phyloP scores from a whole-genome alignment of 176 grass and related monocot species.

The Oryza officinalis region DNA sequence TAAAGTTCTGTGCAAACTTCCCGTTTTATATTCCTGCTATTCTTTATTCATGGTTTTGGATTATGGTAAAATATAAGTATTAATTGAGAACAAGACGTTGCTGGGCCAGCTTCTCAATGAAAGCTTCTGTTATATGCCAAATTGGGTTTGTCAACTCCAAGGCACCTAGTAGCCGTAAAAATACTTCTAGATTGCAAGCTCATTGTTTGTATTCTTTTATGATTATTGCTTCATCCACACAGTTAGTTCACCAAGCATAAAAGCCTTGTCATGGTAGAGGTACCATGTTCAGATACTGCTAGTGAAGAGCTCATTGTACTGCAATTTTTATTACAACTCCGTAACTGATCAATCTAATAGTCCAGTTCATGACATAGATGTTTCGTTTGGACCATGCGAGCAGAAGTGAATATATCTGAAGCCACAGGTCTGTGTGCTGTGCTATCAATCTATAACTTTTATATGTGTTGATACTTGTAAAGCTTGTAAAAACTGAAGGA shows the following conservation, averaged over 20 bases:
- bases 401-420: slow-evolving; percentile 12
- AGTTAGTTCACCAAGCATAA: slow-evolving; percentile 22
- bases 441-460: slow-evolving; percentile 25
- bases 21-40: slow-evolving; percentile 7
- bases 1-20: background rate
- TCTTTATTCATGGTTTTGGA: slow-evolving; percentile 14
- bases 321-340: background rate
- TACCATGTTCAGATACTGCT: background rate
- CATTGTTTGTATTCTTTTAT: slow-evolving; percentile 35
- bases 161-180: slow-evolving; percentile 26
- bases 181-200: slow-evolving; percentile 35
- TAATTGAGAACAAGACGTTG: slow-evolving; percentile 10
- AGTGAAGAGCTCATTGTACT: background rate
- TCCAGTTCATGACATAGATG: background rate
- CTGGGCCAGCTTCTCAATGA: slow-evolving; percentile 13
- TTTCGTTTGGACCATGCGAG: background rate
- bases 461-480: slow-evolving; percentile 26
- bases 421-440: background rate
- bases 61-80: background rate
- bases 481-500: slow-evolving; percentile 20
- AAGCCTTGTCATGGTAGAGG: background rate
- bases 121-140: slow-evolving; percentile 42
- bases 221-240: slow-evolving; percentile 45
- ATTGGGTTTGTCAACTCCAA: slow-evolving; percentile 55
- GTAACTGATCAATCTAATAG: background rate